Evolutionary conservation across 176 grass and related monocot species (phyloP).

Genomic region (Bromus sterilis): DNA sequence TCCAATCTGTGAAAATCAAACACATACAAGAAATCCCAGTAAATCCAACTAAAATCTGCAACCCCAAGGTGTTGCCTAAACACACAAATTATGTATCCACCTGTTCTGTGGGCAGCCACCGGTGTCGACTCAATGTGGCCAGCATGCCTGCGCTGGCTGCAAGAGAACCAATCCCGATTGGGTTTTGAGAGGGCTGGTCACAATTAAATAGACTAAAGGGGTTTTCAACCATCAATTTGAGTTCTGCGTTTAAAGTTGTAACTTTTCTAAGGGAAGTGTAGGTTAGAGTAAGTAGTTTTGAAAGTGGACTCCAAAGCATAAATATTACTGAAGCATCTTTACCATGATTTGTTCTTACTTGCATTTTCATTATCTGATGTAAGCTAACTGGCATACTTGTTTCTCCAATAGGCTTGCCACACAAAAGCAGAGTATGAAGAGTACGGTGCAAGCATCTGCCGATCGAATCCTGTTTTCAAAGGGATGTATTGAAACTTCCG

Average conservation of each 20-base stretch:
- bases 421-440: conserved; percentile 99
- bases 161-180: not conserved
- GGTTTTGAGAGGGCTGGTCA: not conserved
- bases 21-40: not conserved
- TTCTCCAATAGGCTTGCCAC: conserved; percentile 69
- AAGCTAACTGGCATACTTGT: not conserved
- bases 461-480: conserved; percentile 94
- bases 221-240: not conserved
- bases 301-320: not conserved
- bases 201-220: not conserved
- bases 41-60: not conserved
- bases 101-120: not conserved
- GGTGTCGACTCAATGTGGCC: not conserved
- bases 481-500: conserved; percentile 69
- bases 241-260: not conserved
- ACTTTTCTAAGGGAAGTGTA: not conserved
- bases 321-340: not conserved
- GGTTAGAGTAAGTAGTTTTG: not conserved
- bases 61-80: not conserved
- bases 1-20: not conserved
- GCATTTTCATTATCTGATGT: not conserved
- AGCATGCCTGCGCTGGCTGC: not conserved
- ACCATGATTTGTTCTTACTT: not conserved
- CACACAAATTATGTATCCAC: not conserved
- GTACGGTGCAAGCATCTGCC: conserved; percentile 90